phyloP scores from a whole-genome alignment of 2,329 filamentous ascomycete genomes.

The Mycogone perniciosa region DNA sequence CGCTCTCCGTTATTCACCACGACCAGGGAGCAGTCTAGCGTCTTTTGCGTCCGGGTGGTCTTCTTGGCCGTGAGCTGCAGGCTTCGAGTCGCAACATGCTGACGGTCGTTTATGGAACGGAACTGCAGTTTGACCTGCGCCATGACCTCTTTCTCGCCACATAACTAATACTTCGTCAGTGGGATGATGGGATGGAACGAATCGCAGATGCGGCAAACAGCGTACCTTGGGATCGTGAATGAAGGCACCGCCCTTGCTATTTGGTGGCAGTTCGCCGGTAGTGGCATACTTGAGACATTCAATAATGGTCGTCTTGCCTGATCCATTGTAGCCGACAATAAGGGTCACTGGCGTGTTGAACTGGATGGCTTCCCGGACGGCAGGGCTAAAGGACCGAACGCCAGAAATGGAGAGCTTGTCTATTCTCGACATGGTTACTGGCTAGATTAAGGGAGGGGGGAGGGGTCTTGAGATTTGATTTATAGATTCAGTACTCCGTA shows the following conservation, averaged over 20 bases:
- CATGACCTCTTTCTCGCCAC: slow-evolving; percentile 79
- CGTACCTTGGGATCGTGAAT: slow-evolving; percentile 89
- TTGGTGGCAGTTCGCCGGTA: slow-evolving; percentile 86
- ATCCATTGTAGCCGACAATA: slow-evolving; percentile 96
- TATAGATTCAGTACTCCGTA: neutral
- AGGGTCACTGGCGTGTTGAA: slow-evolving; percentile 89
- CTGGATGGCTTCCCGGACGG: slow-evolving; percentile 67
- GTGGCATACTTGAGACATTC: slow-evolving; percentile 98
- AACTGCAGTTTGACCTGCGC: slow-evolving; percentile 91
- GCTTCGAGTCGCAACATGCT: slow-evolving; percentile 77
- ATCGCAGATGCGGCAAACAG: neutral
- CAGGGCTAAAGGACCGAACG: slow-evolving; percentile 77
- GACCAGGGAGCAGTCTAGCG: slow-evolving; percentile 71
- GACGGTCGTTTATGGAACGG: slow-evolving; percentile 66
- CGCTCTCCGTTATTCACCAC: slow-evolving; percentile 76
- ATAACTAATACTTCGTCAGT: slow-evolving; percentile 45
- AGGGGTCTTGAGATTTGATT: neutral
- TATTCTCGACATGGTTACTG: slow-evolving; percentile 62
- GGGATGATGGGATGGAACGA: neutral
- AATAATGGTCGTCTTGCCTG: slow-evolving; percentile 97
- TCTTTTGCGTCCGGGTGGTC: slow-evolving; percentile 67
- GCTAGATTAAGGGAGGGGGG: slow-evolving; percentile 14
- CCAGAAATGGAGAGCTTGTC: slow-evolving; percentile 84
- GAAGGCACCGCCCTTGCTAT: slow-evolving; percentile 85
- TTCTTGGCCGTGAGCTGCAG: slow-evolving; percentile 86